Base-by-base conservation (phyloP, 768 basidiomycete genomes). In the Gloeostereum incarnatum region DNA sequence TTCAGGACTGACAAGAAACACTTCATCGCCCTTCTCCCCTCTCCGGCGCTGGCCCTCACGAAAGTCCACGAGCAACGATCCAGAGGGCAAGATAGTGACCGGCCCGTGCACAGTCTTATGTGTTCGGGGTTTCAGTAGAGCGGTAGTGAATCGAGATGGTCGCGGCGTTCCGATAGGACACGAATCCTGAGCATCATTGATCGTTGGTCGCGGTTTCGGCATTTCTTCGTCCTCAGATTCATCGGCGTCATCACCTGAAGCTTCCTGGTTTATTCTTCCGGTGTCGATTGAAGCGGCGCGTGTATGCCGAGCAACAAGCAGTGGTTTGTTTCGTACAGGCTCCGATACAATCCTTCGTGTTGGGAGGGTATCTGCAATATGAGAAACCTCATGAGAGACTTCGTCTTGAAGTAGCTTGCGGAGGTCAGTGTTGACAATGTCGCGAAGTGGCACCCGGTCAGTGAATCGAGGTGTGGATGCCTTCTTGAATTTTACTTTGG, bases 41-140 rank as follows among this genome's bases (percentile, higher is more conserved):
- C 59, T 63, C 32, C 68, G 57, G 4, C 71, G 62, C 43, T 74
- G 68, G 20, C 66, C 65, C 52, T 73, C 70, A n/a, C 74, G 66
- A 35, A 75, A 69, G 49, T 78, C 75, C 19, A 75, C 65, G 1
- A 76, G 58, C n/a, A 72, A 44, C 16, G 68, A 61, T 32, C 49
- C 58, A 2, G 72, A 74, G 6, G 69, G 69, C 6, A 75, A 52
- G n/a, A 78, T 50, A 2, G 67, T 67, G 10, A 76, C 42, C 27
- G 65, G 66, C 0, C 75, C 75, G 30, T 65, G 55, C 2, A 61
- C 45, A 14, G 66, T 53, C 50, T 75, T 76, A 51, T 73, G 69
- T 3, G 63, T 62, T 43, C 68, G 59, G 5, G 63, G 55, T 21
- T 36, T 47, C 36, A 71, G 50, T 5, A 54, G 39, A 6, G 31